Conservation (phyloP, 2,329 filamentous ascomycete species). For the Curvularia verruculosa region DNA sequence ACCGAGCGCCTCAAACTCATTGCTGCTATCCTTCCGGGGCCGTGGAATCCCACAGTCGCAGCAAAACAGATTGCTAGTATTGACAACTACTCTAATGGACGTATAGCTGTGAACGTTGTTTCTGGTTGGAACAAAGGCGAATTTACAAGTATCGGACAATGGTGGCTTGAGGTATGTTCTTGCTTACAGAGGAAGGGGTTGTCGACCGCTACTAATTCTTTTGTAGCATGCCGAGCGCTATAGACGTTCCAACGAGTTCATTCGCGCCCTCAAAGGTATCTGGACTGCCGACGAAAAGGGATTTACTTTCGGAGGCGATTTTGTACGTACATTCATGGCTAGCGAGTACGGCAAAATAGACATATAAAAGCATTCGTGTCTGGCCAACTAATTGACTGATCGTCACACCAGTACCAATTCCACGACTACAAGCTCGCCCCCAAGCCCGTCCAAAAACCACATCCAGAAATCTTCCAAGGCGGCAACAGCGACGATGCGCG, state of each 20-base stretch:
- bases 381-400: not conserved
- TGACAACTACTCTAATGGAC: constrained; percentile 59
- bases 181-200: too few relatives aligned
- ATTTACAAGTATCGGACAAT: constrained; percentile 59
- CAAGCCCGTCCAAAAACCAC: constrained; percentile 58
- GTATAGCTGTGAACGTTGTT: constrained; percentile 60
- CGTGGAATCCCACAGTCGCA: constrained; percentile 52
- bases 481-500: constrained; percentile 60
- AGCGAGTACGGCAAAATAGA: not conserved
- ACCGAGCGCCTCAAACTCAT: constrained; percentile 60
- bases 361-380: too few relatives aligned
- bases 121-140: constrained; percentile 62
- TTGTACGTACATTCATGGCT: constrained; percentile 24
- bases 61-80: constrained; percentile 62
- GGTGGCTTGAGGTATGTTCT: constrained; percentile 55
- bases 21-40: constrained; percentile 55
- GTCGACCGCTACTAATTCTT: too few relatives aligned
- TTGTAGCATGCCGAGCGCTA: constrained; percentile 57
- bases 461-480: constrained; percentile 61
- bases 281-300: constrained; percentile 55
- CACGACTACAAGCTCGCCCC: constrained; percentile 58
- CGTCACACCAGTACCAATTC: constrained; percentile 53
- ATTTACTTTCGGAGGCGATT: constrained; percentile 59
- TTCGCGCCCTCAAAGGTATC: constrained; percentile 58
- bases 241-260: constrained; percentile 58